Base-by-base conservation (phyloP, 2,329 filamentous ascomycete genomes). In the Chlorencoelia australis region DNA sequence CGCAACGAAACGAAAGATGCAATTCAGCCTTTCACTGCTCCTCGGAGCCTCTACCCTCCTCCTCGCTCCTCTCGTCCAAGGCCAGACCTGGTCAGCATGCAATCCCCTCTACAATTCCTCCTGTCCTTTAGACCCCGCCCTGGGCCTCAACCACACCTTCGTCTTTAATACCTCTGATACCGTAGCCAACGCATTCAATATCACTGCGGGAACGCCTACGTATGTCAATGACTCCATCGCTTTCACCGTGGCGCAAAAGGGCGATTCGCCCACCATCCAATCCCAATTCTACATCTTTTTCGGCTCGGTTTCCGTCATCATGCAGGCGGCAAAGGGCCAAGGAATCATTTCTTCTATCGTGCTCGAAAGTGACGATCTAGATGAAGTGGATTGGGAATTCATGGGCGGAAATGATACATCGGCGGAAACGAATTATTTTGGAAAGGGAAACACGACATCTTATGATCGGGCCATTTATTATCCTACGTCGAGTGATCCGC, bases 351-450 rank as follows among this genome's bases (percentile, higher is more conserved):
- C 79, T 52, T 77, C 82, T 43, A 79, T 93, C 53, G 88, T 94
- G 56, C 70, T 89, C 59, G 69, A 91, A 47, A 89, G 82, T 33
- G 81, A 91, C 49, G 79, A 87, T 50, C 69, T 89, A 10, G 87
- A 94, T 56, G 85, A 94, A 61, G 78, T 94, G 26, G 87, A 94
- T 55, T 89, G 84, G 74, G 84, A 91, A 55, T 82, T 84, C 53
- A 69, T 86, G 40, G 84, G 84, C 30, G 69, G 69, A 39, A 79
- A 84, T 53, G 60, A 64, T 37, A 73, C 67, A 11, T 61, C 68
- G 21, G 80, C 73, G 7, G 69, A 82, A 49, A 79, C 74, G 48
- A 88, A 89, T 64, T 89, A 80, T 62, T 84, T 82, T 61, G 73
- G 76, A 64, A 82, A 84, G 66, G 82, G 81, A 66, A 64, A 83